Conservation (phyloP, 2,329 filamentous ascomycete species). For the Aureobasidium sp. region DNA sequence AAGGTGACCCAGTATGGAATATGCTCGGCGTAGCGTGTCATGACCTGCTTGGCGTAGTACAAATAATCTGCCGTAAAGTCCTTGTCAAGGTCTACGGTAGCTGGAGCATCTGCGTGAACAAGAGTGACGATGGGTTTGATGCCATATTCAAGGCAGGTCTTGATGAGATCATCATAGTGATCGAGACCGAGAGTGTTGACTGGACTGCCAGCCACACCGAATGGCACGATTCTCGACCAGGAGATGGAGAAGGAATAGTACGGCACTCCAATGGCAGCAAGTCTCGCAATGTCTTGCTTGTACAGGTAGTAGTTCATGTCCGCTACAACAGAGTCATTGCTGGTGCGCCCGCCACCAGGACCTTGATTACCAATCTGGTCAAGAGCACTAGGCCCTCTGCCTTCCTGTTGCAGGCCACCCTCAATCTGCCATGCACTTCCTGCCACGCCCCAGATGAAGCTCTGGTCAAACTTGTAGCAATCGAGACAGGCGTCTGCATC, state of each 20-base stretch:
- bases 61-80: slow-evolving; percentile 30
- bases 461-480: slow-evolving; percentile 45
- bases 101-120: slow-evolving; percentile 36
- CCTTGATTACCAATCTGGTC: slow-evolving; percentile 28
- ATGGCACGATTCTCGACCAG: slow-evolving; percentile 43
- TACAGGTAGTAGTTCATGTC: slow-evolving; percentile 46
- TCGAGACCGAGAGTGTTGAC: slow-evolving; percentile 39
- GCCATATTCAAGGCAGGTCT: slow-evolving; percentile 36
- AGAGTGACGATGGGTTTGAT: slow-evolving; percentile 41
- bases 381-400: slow-evolving; percentile 18
- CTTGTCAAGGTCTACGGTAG: slow-evolving; percentile 26
- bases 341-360: slow-evolving; percentile 29
- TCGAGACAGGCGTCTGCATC: slow-evolving; percentile 25
- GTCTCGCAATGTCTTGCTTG: slow-evolving; percentile 39
- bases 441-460: slow-evolving; percentile 31
- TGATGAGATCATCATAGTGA: slow-evolving; percentile 44
- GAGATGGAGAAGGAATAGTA: slow-evolving; percentile 37
- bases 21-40: slow-evolving; percentile 30
- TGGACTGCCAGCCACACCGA: slow-evolving; percentile 34
- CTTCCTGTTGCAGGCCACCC: slow-evolving; percentile 20
- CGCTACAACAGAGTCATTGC: slow-evolving; percentile 28
- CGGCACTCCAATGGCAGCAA: slow-evolving; percentile 28
- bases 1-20: slow-evolving; percentile 35
- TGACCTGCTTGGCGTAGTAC: slow-evolving; percentile 32
- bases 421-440: slow-evolving; percentile 23